Percentiles rank a stretch among this genome's conserved stretches.
These are phyloP conservation scores for Serendipita sp. DNA, from an alignment of 768 basidiomycete species.

Conservation along the genomic window DNA sequence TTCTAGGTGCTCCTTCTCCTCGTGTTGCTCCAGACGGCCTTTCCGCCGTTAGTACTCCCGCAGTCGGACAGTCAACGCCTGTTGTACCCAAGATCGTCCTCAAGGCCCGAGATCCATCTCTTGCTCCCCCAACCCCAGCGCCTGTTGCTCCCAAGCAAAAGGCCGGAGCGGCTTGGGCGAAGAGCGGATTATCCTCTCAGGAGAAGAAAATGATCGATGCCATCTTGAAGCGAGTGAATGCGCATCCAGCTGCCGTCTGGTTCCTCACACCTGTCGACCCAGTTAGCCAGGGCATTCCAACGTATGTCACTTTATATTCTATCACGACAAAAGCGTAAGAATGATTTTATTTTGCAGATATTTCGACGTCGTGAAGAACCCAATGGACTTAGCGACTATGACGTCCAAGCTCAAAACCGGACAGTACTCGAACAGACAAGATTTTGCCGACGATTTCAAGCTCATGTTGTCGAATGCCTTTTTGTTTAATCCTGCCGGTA, in stretches of 20 bases:
- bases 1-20: conserved; percentile 1
- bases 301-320: conserved; percentile 31
- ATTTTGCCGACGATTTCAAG: conserved; percentile 72
- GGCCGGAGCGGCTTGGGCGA: background rate
- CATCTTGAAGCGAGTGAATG: conserved; percentile 55
- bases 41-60: background rate
- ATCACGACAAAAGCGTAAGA: conserved; percentile 1
- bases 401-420: conserved; percentile 72
- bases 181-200: background rate
- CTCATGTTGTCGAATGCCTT: conserved; percentile 82
- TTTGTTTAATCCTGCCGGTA: conserved; percentile 59
- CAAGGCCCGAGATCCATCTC: background rate
- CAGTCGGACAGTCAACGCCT: background rate
- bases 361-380: conserved; percentile 75
- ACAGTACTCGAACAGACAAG: conserved; percentile 68
- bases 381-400: conserved; percentile 91
- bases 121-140: background rate
- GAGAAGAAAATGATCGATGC: conserved; percentile 5
- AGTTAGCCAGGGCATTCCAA: conserved; percentile 77
- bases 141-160: background rate
- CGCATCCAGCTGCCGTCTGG: conserved; percentile 52
- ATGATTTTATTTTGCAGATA: conserved; percentile 36
- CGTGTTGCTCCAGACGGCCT: background rate
- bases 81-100: background rate
- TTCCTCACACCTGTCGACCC: conserved; percentile 93